phyloP scores from a whole-genome alignment of 768 basidiomycete species.

The Daedalea quercina region DNA sequence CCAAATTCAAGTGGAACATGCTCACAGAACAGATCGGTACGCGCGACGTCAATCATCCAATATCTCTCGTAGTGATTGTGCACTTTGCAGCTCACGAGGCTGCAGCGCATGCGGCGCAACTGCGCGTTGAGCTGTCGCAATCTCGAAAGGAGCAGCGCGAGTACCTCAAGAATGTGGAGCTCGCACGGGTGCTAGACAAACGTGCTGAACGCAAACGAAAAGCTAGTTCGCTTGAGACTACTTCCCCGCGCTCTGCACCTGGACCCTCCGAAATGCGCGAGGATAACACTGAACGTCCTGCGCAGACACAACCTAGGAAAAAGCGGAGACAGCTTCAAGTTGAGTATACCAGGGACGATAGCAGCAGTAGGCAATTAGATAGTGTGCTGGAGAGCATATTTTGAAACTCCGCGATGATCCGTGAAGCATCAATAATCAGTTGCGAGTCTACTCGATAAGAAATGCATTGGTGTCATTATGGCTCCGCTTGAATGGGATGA shows the following conservation, averaged over 20 bases:
- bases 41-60: background rate
- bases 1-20: slow-evolving; percentile 99
- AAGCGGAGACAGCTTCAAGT: slow-evolving; percentile 12
- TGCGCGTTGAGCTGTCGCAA: slow-evolving; percentile 88
- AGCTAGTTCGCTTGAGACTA: slow-evolving; percentile 15
- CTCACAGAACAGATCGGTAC: slow-evolving; percentile 94
- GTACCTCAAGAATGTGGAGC: slow-evolving; percentile 91
- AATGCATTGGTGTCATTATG: background rate
- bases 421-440: slow-evolving; percentile 12
- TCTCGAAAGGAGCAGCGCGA: slow-evolving; percentile 86
- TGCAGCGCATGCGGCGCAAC: slow-evolving; percentile 76
- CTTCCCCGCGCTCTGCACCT: too few relatives aligned
- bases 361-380: slow-evolving; percentile 24
- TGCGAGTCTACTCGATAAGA: slow-evolving; percentile 5
- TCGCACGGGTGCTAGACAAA: slow-evolving; percentile 80
- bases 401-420: slow-evolving; percentile 21
- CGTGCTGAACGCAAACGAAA: slow-evolving; percentile 51
- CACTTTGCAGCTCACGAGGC: slow-evolving; percentile 76
- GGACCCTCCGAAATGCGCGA: slow-evolving; percentile 21
- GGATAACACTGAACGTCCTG: slow-evolving; percentile 27
- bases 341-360: slow-evolving; percentile 8
- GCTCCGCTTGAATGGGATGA: background rate
- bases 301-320: background rate
- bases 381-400: slow-evolving; percentile 48
- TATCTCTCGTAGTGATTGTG: background rate